Evolutionary conservation across 2,329 filamentous ascomycete species (phyloP), one percentile per base, ranked within the genome.

Genomic region (Scopulariopsis brevicaulis): DNA sequence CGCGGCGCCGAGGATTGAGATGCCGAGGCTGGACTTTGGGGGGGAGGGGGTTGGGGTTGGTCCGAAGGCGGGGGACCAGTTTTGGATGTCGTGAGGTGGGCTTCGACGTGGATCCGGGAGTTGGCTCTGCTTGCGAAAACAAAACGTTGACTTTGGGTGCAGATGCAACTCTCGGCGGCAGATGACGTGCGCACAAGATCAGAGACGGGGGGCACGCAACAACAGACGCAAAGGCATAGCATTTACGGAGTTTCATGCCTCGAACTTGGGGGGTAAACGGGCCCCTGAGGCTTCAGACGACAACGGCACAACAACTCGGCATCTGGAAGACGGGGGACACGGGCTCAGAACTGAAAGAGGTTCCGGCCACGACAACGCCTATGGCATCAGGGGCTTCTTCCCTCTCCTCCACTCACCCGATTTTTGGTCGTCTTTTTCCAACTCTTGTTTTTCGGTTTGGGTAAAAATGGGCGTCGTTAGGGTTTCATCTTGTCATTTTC

Each of bases 1-100:
- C 62, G 75, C 78, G 25, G 74, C 80, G 32, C 85, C 85, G 14
- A 82, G 78, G 69, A 71, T 89, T 61, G 83, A 86, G 63, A 81
- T 83, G 63, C 80, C 79, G 11, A 77, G 73, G 65, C 72, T 84
- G 60, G 78, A 82, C 64, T 75, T 83, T 62, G 73, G 70, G 7
- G 64, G 73, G 25, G 71, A 72, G 52, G 32, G 53, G 4, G 56
- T 34, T 22, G 56, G 51, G 5, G 50, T 20, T 15, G 46, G 51
- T 18, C 34, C 24, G 11, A 40, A 24, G 25, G 55, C 35, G 20
- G 52, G 34, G 15, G 48, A 35, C 14, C 22, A 18, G 25, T 54
- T 46, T 20, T 58, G 56, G 56, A 37, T 58, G 22, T 54, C 51
- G 15, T 58, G 52, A 54, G 37, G 8, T 20, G 6, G 43, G 46